A percentile compares a stretch with the other conserved stretches of the same genome.
These are phyloP conservation scores for Kwoniella bestiolae DNA, from an alignment of 768 basidiomycete species.

Conservation along the genomic window DNA sequence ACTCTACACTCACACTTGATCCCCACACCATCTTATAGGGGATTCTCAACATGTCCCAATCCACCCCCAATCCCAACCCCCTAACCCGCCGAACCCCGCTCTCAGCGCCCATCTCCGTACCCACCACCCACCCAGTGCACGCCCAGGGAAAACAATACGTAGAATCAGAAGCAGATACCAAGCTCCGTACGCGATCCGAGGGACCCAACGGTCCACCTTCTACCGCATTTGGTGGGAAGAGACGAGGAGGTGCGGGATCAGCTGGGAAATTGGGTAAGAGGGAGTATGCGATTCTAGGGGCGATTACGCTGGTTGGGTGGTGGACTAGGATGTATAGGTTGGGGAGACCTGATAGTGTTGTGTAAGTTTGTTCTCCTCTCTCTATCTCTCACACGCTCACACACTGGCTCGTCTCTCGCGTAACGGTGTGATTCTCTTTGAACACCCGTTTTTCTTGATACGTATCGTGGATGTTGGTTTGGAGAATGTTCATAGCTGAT, in stretches of 20 bases:
- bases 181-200: conserved; percentile 27
- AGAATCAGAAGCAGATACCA: conserved; percentile 43
- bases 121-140: conserved; percentile 10
- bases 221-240: conserved; percentile 32
- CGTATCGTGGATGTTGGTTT: no score
- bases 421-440: no score
- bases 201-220: background rate
- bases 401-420: background rate
- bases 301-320: conserved; percentile 64
- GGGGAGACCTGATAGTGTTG: conserved; percentile 85
- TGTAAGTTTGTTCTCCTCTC: conserved; percentile 65
- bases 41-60: background rate
- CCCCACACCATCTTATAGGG: no score
- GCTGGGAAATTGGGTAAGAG: conserved; percentile 35
- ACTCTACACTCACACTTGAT: background rate
- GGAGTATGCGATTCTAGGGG: conserved; percentile 40
- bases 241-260: conserved; percentile 14
- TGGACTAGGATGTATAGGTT: conserved; percentile 85
- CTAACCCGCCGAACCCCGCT: conserved; percentile 13
- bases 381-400: background rate
- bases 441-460: no score
- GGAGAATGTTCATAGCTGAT: no score
- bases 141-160: conserved; percentile 1
- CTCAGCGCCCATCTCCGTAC: conserved; percentile 3
- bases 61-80: conserved; percentile 7